These are phyloP conservation scores for Penicillium riverlandense DNA, from an alignment of 495 filamentous ascomycete species.

Conservation along the genomic window DNA sequence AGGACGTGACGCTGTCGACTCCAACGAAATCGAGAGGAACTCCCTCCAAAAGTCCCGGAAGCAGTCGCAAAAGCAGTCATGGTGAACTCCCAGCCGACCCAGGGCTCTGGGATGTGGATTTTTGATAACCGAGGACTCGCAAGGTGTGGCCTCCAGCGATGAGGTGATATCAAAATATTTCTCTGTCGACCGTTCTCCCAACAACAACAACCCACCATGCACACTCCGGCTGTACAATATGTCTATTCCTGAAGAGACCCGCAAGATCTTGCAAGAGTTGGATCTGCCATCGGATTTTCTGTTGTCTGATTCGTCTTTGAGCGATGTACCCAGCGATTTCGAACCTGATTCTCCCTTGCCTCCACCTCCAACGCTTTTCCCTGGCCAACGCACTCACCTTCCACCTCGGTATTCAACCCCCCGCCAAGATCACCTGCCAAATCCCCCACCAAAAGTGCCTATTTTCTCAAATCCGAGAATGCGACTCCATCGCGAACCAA, in stretches of 20 bases:
- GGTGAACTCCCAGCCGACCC: slow-evolving; percentile 6
- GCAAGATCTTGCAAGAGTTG: slow-evolving; percentile 5
- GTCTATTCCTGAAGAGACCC: slow-evolving; percentile 9
- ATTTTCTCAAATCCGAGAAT: neutral
- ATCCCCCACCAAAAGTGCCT: neutral
- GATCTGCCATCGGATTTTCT: slow-evolving; percentile 15
- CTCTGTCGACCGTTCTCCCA: neutral
- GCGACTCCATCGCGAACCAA: slow-evolving; percentile 13
- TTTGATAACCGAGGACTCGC: slow-evolving; percentile 37
- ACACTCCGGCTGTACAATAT: neutral
- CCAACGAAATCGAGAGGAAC: no score
- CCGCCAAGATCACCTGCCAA: slow-evolving; percentile 5
- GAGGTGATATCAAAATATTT: slow-evolving; percentile 41
- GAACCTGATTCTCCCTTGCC: neutral
- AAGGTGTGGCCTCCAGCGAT: slow-evolving; percentile 27
- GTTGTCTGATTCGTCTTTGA: slow-evolving; percentile 26
- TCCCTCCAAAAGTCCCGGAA: no score
- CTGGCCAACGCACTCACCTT: neutral
- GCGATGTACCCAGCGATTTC: slow-evolving; percentile 22
- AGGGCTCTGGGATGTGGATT: slow-evolving; percentile 25
- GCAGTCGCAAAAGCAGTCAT: no score
- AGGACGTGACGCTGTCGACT: neutral
- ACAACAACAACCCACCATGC: neutral
- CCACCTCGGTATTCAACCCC: neutral
- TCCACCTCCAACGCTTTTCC: neutral